phyloP scores from a whole-genome alignment of 768 basidiomycete species.

The Naganishia friedmannii region DNA sequence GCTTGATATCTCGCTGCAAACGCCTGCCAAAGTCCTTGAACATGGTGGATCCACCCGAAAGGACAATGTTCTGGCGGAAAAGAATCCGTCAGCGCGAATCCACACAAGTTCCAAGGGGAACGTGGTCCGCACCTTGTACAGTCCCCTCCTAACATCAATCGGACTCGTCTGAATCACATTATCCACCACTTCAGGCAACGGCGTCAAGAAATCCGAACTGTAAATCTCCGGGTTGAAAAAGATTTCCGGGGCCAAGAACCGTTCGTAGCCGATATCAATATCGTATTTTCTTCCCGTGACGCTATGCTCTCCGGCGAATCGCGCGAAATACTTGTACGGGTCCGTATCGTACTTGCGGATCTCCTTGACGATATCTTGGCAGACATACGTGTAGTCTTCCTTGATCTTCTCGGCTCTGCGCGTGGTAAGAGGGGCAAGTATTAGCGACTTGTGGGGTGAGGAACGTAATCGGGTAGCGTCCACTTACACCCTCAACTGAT shows the following conservation, averaged over 20 bases:
- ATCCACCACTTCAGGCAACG: slow-evolving; percentile 92
- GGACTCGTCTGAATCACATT: slow-evolving; percentile 92
- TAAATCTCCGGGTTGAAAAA: slow-evolving; percentile 99
- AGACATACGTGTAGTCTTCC: slow-evolving; percentile 97
- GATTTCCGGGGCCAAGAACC: slow-evolving; percentile 97
- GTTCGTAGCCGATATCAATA: slow-evolving; percentile 94
- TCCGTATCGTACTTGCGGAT: slow-evolving; percentile 97
- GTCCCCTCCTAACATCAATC: slow-evolving; percentile 90
- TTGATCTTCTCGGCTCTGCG: slow-evolving; percentile 79
- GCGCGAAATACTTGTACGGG: slow-evolving; percentile 88
- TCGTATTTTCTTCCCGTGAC: slow-evolving; percentile 92
- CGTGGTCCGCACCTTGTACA: slow-evolving; percentile 77
- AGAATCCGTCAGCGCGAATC: background rate
- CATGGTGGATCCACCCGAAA: slow-evolving; percentile 97
- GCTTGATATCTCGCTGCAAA: slow-evolving; percentile 90
- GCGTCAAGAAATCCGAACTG: slow-evolving; percentile 94
- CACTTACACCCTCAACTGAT: slow-evolving; percentile 71
- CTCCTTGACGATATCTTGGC: slow-evolving; percentile 98
- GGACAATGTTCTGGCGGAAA: slow-evolving; percentile 78
- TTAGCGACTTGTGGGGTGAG: background rate
- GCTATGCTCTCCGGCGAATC: slow-evolving; percentile 87
- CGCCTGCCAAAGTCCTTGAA: slow-evolving; percentile 98
- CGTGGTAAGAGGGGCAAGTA: background rate
- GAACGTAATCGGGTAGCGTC: background rate
- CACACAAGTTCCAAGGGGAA: background rate